phyloP scores from a whole-genome alignment of 1,284 basidiomycete genomes.

The Heterobasidion occidentale region DNA sequence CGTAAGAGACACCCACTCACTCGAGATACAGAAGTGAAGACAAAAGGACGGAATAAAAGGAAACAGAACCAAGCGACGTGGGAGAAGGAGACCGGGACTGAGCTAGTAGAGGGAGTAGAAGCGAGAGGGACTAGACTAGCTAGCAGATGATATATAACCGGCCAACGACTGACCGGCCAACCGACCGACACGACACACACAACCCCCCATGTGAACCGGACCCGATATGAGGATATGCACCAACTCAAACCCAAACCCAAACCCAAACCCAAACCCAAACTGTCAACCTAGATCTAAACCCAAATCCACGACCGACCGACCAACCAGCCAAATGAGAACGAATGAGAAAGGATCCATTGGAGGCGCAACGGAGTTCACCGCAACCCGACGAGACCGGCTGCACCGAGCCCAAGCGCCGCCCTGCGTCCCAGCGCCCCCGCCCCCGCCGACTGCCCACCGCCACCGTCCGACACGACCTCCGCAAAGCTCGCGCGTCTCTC shows the following conservation, averaged over 20 bases:
- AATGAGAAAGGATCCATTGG: no score
- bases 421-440: not conserved
- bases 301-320: not conserved
- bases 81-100: no score
- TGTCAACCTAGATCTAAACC: not conserved
- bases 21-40: no score
- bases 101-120: no score
- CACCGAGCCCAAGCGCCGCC: no score
- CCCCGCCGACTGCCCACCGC: not conserved
- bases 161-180: not conserved
- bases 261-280: not conserved
- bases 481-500: slow-evolving; percentile 4
- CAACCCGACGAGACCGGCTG: not conserved
- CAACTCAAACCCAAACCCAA: not conserved
- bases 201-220: not conserved
- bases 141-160: no score
- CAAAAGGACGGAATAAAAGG: no score
- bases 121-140: no score
- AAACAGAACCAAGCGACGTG: no score
- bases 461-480: not conserved
- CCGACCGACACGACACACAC: not conserved
- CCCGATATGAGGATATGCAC: not conserved
- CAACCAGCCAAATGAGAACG: no score
- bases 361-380: no score
- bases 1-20: no score